A percentile compares a stretch with the other conserved stretches of the same genome.
Evolutionary conservation across 768 basidiomycete genomes (phyloP).

Genomic region (Multifurca ochricompacta): DNA sequence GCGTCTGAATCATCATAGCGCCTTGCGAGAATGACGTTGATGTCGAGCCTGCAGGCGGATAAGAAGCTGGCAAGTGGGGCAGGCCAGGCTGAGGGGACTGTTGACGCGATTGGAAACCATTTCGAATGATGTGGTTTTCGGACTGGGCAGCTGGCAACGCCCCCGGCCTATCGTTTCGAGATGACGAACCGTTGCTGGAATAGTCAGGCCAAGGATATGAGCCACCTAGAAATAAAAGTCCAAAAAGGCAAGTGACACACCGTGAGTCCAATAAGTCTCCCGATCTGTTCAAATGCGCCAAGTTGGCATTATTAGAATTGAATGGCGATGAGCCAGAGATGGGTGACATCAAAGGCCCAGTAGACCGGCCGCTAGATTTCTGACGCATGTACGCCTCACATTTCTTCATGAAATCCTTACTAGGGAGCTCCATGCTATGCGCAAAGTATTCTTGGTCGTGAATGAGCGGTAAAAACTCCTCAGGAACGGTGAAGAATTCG

Average conservation of each 20-base stretch:
- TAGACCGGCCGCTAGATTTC: constrained; percentile 52
- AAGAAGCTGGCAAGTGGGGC: constrained; percentile 4
- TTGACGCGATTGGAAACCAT: constrained; percentile 18
- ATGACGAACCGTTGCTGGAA: constrained; percentile 1
- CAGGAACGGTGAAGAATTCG: constrained; percentile 90
- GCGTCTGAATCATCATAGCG: constrained; percentile 36
- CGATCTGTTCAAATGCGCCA: constrained; percentile 16
- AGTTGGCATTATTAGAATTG: constrained; percentile 30
- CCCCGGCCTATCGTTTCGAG: constrained; percentile 5
- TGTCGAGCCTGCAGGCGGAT: constrained; percentile 23
- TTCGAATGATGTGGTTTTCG: constrained; percentile 17
- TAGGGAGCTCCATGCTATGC: constrained; percentile 80
- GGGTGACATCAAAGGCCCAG: constrained; percentile 30
- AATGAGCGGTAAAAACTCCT: constrained; percentile 79
- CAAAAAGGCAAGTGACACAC: background rate
- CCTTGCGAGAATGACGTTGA: constrained; percentile 39
- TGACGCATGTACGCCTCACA: constrained; percentile 84
- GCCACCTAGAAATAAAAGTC: background rate
- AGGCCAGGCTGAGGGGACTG: constrained; percentile 17
- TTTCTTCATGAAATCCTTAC: constrained; percentile 94
- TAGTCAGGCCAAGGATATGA: background rate
- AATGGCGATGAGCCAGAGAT: constrained; percentile 31
- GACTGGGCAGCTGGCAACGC: constrained; percentile 13
- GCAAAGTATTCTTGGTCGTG: constrained; percentile 90
- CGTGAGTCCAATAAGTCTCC: constrained; percentile 17